A percentile compares a stretch with the other conserved stretches of the same genome.
Conservation (phyloP, 75 land plant genomes). For the Ceratopteris richardii region DNA sequence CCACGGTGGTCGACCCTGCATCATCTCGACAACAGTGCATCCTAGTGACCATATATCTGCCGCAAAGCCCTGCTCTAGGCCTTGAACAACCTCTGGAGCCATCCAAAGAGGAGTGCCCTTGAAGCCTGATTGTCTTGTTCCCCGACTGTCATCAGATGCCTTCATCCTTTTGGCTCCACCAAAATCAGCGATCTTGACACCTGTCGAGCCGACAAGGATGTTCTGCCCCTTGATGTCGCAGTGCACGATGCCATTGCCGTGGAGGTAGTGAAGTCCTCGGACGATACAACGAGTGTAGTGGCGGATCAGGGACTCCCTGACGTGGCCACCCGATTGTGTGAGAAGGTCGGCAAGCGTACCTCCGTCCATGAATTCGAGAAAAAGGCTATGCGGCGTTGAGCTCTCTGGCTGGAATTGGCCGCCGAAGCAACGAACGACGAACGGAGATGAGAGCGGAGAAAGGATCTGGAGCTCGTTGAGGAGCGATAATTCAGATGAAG, state of each 20-base stretch:
- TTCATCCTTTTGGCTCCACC: slow-evolving; percentile 42
- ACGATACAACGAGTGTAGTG: slow-evolving; percentile 21
- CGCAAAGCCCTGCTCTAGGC: slow-evolving; percentile 27
- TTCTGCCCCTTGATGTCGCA: slow-evolving; percentile 57
- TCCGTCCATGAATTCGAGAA: slow-evolving; percentile 44
- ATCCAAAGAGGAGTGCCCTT: slow-evolving; percentile 71
- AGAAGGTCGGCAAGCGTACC: slow-evolving; percentile 40
- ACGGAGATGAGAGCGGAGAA: slow-evolving; percentile 29
- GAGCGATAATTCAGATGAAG: slow-evolving; percentile 22
- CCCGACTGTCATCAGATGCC: neutral
- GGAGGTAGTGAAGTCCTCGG: slow-evolving; percentile 35
- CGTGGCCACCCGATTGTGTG: slow-evolving; percentile 10
- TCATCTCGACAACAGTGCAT: slow-evolving; percentile 69
- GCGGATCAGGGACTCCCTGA: slow-evolving; percentile 28
- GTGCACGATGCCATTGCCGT: slow-evolving; percentile 44
- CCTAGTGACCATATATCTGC: slow-evolving; percentile 73
- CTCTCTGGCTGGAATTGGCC: slow-evolving; percentile 28
- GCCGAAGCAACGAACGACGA: slow-evolving; percentile 46
- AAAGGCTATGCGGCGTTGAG: slow-evolving; percentile 12
- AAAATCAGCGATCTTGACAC: slow-evolving; percentile 49
- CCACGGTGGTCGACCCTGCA: slow-evolving; percentile 49
- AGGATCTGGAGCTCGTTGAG: slow-evolving; percentile 51
- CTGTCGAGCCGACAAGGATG: slow-evolving; percentile 22
- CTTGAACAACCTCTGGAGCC: slow-evolving; percentile 68
- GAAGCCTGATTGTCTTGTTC: neutral